Conservation (phyloP, 1,284 basidiomycete genomes). For the Moesziomyces globuligerus region DNA sequence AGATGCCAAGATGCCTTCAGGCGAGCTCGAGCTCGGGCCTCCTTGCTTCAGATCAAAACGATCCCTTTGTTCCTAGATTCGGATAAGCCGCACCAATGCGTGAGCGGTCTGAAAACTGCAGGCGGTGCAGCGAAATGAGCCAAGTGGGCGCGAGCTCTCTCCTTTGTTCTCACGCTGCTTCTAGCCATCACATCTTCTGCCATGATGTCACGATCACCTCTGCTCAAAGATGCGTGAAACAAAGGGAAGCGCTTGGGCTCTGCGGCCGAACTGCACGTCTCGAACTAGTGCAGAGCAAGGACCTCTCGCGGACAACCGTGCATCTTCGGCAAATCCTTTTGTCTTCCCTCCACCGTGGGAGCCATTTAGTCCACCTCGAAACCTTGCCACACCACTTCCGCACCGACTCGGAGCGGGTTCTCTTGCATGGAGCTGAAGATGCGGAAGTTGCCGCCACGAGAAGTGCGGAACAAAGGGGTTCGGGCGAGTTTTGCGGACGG, state of each 20-base stretch:
- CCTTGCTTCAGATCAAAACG: background rate
- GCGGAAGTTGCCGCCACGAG: constrained; percentile 1
- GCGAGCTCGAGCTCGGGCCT: too few relatives aligned
- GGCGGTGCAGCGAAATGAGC: constrained; percentile 7
- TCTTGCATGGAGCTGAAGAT: background rate
- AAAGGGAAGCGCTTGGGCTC: constrained; percentile 8
- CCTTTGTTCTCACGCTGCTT: constrained; percentile 2
- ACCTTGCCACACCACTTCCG: background rate
- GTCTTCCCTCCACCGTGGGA: background rate
- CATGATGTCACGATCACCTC: too few relatives aligned
- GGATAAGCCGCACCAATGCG: constrained; percentile 1
- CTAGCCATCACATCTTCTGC: background rate
- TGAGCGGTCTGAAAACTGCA: background rate
- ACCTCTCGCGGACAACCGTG: background rate
- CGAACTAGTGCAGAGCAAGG: background rate
- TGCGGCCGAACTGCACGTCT: background rate
- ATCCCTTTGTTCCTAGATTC: background rate
- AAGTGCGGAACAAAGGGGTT: constrained; percentile 21
- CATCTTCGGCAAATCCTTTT: background rate
- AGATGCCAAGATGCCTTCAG: too few relatives aligned
- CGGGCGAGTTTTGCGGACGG: background rate
- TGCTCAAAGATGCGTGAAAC: constrained; percentile 6
- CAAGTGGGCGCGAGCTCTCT: constrained; percentile 2
- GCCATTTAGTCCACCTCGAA: background rate
- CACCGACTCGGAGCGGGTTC: background rate